Conservation (phyloP, 2,329 filamentous ascomycete species). For the Penicillium concentricum region DNA sequence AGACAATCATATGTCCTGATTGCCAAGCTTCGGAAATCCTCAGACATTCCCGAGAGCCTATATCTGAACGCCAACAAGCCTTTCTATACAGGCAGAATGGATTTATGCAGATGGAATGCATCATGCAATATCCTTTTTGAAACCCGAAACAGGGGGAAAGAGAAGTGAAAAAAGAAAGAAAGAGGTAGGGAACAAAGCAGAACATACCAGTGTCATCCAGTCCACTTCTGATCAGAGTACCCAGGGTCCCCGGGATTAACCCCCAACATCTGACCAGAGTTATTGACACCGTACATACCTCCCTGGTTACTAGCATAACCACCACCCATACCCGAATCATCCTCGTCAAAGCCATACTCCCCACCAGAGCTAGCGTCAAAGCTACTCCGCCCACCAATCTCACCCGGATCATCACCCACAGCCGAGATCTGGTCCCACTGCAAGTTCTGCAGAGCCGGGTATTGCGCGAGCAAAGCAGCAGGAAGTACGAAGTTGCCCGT, state of each 20-base stretch:
- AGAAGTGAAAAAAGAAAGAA: not conserved
- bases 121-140: constrained; percentile 7
- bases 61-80: constrained; percentile 25
- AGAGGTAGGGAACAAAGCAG: not conserved
- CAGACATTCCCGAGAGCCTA: constrained; percentile 10
- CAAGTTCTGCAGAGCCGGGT: constrained; percentile 85
- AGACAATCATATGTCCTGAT: constrained; percentile 1
- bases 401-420: constrained; percentile 56
- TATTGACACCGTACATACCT: constrained; percentile 31
- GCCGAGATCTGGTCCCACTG: constrained; percentile 77
- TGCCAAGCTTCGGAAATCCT: not conserved
- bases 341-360: constrained; percentile 46
- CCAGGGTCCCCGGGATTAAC: constrained; percentile 29
- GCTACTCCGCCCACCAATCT: constrained; percentile 65
- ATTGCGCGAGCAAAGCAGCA: constrained; percentile 83
- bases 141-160: not conserved
- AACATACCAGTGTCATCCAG: constrained; percentile 11
- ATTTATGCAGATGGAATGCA: constrained; percentile 2
- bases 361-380: constrained; percentile 47
- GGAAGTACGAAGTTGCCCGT: constrained; percentile 70
- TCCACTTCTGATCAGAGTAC: constrained; percentile 33
- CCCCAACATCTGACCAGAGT: constrained; percentile 27
- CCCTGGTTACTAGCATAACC: constrained; percentile 35
- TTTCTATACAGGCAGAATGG: constrained; percentile 16
- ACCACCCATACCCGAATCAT: constrained; percentile 40